These are phyloP conservation scores for Kazachstania kunashirensis DNA, from an alignment of 805 yeast genomes.

Conservation along the genomic window DNA sequence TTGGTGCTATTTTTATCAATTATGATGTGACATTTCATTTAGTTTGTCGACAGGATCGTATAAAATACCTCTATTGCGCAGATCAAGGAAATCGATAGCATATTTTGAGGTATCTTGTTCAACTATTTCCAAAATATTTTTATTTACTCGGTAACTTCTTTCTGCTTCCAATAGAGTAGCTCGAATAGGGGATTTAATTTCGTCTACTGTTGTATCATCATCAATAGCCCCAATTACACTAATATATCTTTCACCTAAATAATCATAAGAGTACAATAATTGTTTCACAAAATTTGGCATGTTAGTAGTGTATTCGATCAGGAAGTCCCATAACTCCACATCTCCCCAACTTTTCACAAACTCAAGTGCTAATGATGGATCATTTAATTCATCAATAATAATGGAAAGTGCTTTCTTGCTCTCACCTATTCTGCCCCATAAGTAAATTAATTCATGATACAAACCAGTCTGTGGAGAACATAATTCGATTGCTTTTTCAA, in stretches of 20 bases:
- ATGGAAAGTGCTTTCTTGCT: constrained; percentile 63
- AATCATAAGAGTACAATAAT: constrained; percentile 59
- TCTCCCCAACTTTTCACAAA: constrained; percentile 67
- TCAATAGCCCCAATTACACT: constrained; percentile 61
- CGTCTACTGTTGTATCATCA: constrained; percentile 49
- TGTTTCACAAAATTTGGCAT: constrained; percentile 72
- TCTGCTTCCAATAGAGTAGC: constrained; percentile 58
- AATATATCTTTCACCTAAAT: constrained; percentile 50
- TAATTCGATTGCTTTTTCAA: constrained; percentile 57
- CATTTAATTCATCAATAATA: constrained; percentile 66
- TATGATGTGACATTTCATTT: background rate
- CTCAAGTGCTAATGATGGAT: constrained; percentile 70
- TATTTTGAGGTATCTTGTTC: constrained; percentile 39
- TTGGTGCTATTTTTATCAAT: too few species aligned
- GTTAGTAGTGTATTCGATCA: constrained; percentile 58
- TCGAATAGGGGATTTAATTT: constrained; percentile 49
- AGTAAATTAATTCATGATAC: constrained; percentile 65
- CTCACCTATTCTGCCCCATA: constrained; percentile 77
- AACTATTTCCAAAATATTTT: constrained; percentile 46
- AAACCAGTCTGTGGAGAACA: constrained; percentile 39
- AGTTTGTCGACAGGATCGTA: constrained; percentile 6
- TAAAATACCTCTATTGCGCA: constrained; percentile 27
- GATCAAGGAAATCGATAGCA: constrained; percentile 25
- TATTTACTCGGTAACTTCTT: constrained; percentile 42
- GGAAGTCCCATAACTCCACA: constrained; percentile 68